Conservation (phyloP, 208 protist species). For the Trypanosoma brucei region DNA sequence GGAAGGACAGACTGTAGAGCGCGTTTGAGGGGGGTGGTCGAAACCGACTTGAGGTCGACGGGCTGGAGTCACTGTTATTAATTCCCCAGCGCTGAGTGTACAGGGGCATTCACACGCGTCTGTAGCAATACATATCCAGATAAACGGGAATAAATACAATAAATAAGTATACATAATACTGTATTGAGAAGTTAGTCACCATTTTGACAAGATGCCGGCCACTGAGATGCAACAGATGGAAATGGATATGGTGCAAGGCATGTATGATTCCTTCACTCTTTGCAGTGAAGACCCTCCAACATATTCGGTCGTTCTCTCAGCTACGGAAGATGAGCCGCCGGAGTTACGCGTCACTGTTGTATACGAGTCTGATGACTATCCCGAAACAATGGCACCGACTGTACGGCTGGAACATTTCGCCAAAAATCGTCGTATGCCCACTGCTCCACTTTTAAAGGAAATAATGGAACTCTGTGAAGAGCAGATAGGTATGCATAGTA, state of each 20-base stretch:
- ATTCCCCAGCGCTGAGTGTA: too few relatives aligned
- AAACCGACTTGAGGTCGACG: too few relatives aligned
- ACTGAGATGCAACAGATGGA: slow-evolving; percentile 88
- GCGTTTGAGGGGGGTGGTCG: too few relatives aligned
- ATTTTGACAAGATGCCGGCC: slow-evolving; percentile 39
- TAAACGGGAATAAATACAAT: too few relatives aligned
- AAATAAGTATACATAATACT: too few relatives aligned
- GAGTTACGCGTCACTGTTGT: slow-evolving; percentile 78
- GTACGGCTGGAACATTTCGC: slow-evolving; percentile 61
- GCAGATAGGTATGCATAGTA: slow-evolving; percentile 71
- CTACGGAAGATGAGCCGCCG: slow-evolving; percentile 54
- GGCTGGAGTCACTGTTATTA: too few relatives aligned
- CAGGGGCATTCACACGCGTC: too few relatives aligned
- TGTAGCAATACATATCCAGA: too few relatives aligned
- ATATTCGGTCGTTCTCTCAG: slow-evolving; percentile 67
- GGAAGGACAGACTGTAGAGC: too few relatives aligned
- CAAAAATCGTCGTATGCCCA: slow-evolving; percentile 68
- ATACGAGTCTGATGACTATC: slow-evolving; percentile 70
- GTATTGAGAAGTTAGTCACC: background rate
- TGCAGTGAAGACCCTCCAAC: slow-evolving; percentile 64
- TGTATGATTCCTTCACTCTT: slow-evolving; percentile 85
- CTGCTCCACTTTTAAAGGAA: slow-evolving; percentile 47
- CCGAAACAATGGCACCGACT: slow-evolving; percentile 46
- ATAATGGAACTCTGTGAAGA: slow-evolving; percentile 56
- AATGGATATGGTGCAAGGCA: slow-evolving; percentile 88